These are phyloP conservation scores for Xylaria polymorpha DNA, from an alignment of 2,329 filamentous ascomycete species.

Conservation along the genomic window DNA sequence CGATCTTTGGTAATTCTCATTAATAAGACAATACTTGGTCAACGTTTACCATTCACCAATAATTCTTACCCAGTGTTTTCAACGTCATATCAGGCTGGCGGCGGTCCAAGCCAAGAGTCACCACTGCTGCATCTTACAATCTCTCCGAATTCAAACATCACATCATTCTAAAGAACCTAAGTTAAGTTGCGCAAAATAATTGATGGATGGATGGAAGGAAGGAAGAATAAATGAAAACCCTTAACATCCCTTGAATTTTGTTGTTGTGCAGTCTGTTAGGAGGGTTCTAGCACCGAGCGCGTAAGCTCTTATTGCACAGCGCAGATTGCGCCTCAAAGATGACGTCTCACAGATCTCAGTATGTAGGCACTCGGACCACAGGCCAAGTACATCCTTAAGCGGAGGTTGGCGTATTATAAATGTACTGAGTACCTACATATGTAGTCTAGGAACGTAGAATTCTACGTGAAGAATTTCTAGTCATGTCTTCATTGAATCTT, in stretches of 20 bases:
- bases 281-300: background rate
- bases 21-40: background rate
- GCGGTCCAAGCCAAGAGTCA: background rate
- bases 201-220: background rate
- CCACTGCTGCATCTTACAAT: background rate
- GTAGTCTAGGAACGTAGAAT: background rate
- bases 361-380: background rate
- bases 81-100: background rate
- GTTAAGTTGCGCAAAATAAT: background rate
- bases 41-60: background rate
- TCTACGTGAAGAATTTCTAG: background rate
- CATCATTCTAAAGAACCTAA: background rate
- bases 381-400: background rate
- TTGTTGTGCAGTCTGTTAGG: background rate
- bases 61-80: background rate
- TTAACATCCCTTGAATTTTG: conserved; percentile 1
- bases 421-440: background rate
- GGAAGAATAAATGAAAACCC: background rate
- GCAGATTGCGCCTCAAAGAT: conserved; percentile 31
- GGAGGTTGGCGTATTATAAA: background rate
- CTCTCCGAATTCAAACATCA: background rate
- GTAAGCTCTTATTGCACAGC: conserved; percentile 18
- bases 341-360: conserved; percentile 16
- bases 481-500: background rate
- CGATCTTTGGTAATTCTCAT: background rate